Percentiles rank a stretch among this genome's conserved stretches.
Evolutionary conservation across 1,139 yeast species (phyloP).

Genomic region (Magnusiomyces ingens): DNA sequence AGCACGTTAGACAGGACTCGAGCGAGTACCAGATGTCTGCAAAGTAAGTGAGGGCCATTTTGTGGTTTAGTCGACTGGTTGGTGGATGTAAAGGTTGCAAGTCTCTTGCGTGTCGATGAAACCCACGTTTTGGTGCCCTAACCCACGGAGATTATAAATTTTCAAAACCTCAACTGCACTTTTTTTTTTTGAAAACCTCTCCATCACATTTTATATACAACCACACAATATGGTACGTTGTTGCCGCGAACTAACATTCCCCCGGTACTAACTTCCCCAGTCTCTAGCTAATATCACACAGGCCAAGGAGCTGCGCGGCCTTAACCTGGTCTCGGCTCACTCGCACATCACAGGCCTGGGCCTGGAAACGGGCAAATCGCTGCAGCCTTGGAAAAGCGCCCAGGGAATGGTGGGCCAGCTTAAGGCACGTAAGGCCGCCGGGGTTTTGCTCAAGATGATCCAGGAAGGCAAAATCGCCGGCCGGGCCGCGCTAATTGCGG

Average conservation of each 20-base stretch:
- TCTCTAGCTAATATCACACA: conserved; percentile 33
- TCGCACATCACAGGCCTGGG: conserved; percentile 96
- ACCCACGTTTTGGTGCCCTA: too few relatives aligned
- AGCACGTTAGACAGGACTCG: conserved; percentile 34
- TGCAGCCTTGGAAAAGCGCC: conserved; percentile 69
- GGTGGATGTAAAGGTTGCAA: too few relatives aligned
- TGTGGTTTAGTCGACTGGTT: too few relatives aligned
- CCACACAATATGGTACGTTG: not conserved
- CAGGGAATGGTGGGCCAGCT: conserved; percentile 99
- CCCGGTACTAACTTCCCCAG: conserved; percentile 9
- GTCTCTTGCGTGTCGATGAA: too few relatives aligned
- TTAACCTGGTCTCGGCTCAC: conserved; percentile 75
- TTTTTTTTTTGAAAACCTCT: too few relatives aligned
- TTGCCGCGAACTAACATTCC: too few relatives aligned
- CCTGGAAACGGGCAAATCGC: conserved; percentile 60
- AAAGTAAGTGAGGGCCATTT: conserved; percentile 9
- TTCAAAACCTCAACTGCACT: too few relatives aligned
- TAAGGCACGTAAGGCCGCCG: conserved; percentile 94
- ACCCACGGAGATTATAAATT: too few relatives aligned
- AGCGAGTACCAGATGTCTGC: conserved; percentile 28
- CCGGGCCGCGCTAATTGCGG: conserved; percentile 90
- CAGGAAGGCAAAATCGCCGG: conserved; percentile 95
- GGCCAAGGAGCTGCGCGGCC: conserved; percentile 36
- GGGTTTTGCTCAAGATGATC: conserved; percentile 86
- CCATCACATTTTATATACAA: not conserved